Evolutionary conservation across 2,329 filamentous ascomycete genomes (phyloP).

Genomic region (Sclerotiophoma versabilis): DNA sequence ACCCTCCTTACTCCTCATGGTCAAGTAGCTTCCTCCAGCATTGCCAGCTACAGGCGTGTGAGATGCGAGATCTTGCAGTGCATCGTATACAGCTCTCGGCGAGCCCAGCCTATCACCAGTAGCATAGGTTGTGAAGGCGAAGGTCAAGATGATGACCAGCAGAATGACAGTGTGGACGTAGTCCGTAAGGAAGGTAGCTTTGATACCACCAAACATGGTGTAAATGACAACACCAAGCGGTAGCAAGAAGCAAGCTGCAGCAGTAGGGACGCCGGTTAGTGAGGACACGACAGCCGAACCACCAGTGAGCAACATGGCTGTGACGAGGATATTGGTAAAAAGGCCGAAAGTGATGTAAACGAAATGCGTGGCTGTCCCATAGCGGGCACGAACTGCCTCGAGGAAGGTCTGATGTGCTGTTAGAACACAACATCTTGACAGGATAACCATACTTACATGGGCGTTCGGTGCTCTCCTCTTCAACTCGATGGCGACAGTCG

Average conservation of each 20-base stretch:
- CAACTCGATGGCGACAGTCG: slow-evolving; percentile 42
- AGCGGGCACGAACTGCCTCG: slow-evolving; percentile 84
- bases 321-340: slow-evolving; percentile 85
- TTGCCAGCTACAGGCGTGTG: slow-evolving; percentile 80
- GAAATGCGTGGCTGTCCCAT: slow-evolving; percentile 74
- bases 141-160: slow-evolving; percentile 83
- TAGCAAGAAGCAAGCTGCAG: slow-evolving; percentile 82
- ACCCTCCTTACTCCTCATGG: slow-evolving; percentile 81
- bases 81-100: slow-evolving; percentile 78
- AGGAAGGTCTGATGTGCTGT: slow-evolving; percentile 71
- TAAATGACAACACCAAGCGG: slow-evolving; percentile 83
- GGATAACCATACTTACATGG: slow-evolving; percentile 26
- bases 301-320: slow-evolving; percentile 86
- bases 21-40: slow-evolving; percentile 79
- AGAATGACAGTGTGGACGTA: slow-evolving; percentile 87
- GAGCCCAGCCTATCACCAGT: slow-evolving; percentile 75
- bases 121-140: slow-evolving; percentile 82
- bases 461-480: slow-evolving; percentile 44
- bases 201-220: slow-evolving; percentile 77
- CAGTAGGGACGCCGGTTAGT: slow-evolving; percentile 71
- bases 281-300: slow-evolving; percentile 70
- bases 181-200: slow-evolving; percentile 73
- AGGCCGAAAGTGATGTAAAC: slow-evolving; percentile 84
- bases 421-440: not conserved
- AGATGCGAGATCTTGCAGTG: slow-evolving; percentile 71